These are phyloP conservation scores for Fraxinus sp. DNA, from an alignment of 305 asterid species.

Conservation along the genomic window DNA sequence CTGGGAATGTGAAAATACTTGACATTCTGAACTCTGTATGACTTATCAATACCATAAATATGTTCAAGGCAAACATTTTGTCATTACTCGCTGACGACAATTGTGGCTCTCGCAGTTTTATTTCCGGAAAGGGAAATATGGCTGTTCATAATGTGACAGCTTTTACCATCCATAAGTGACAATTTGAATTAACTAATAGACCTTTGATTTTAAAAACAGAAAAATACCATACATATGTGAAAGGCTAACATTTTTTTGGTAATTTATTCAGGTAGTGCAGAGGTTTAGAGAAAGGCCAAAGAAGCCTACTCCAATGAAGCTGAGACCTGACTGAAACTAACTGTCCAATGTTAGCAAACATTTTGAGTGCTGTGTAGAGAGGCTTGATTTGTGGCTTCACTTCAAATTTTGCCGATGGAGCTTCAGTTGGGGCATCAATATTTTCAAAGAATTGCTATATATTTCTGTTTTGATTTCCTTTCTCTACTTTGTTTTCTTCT, in stretches of 20 bases:
- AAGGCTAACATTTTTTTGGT: not conserved
- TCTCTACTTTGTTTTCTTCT: not conserved
- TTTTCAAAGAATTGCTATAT: not conserved
- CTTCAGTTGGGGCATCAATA: not conserved
- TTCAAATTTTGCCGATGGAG: not conserved
- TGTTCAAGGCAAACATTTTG: not conserved
- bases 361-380: not conserved
- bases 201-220: not conserved
- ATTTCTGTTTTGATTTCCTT: not conserved
- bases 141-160: not conserved
- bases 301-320: conserved; percentile 1
- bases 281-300: not conserved
- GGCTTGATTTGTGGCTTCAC: not conserved
- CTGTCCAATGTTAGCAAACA: not conserved
- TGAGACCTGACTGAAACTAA: not conserved
- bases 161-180: not conserved
- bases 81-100: not conserved
- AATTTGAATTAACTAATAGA: not conserved
- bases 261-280: not conserved
- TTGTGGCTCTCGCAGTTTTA: not conserved
- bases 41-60: not conserved
- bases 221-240: not conserved
- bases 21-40: not conserved
- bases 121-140: not conserved
- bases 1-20: not conserved